phyloP scores from a whole-genome alignment of 1,139 yeast genomes.

The Petasospora rhodanensis region DNA sequence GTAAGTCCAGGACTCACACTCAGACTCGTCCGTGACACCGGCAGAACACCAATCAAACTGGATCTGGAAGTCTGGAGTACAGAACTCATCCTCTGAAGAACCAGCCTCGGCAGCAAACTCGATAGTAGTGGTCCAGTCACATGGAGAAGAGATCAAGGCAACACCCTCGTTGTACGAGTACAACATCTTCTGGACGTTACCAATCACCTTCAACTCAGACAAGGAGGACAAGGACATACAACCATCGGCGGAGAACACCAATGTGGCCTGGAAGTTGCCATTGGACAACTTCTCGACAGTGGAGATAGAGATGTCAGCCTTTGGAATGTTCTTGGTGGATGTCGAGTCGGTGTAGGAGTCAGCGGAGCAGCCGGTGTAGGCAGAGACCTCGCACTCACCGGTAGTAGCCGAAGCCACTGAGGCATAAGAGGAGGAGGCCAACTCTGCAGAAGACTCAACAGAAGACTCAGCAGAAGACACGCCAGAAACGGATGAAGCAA shows the following conservation, averaged over 20 bases:
- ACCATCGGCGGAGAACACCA: background rate
- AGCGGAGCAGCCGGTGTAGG: no score
- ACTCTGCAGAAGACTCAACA: no score
- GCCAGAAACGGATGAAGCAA: no score
- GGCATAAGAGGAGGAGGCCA: no score
- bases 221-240: slow-evolving; percentile 7
- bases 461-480: no score
- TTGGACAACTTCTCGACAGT: background rate
- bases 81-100: slow-evolving; percentile 3
- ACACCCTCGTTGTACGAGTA: slow-evolving; percentile 15
- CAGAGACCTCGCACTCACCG: no score
- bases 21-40: slow-evolving; percentile 19
- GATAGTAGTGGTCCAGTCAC: slow-evolving; percentile 10
- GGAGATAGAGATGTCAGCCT: background rate
- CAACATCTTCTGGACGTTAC: slow-evolving; percentile 9
- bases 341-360: slow-evolving; percentile 4
- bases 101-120: slow-evolving; percentile 1
- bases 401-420: no score
- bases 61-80: slow-evolving; percentile 11
- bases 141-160: slow-evolving; percentile 4
- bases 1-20: slow-evolving; percentile 18
- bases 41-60: slow-evolving; percentile 18
- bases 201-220: slow-evolving; percentile 18
- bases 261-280: background rate
- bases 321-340: background rate